Conservation (phyloP, 1,284 basidiomycete genomes). For the Heterobasidion annosum region DNA sequence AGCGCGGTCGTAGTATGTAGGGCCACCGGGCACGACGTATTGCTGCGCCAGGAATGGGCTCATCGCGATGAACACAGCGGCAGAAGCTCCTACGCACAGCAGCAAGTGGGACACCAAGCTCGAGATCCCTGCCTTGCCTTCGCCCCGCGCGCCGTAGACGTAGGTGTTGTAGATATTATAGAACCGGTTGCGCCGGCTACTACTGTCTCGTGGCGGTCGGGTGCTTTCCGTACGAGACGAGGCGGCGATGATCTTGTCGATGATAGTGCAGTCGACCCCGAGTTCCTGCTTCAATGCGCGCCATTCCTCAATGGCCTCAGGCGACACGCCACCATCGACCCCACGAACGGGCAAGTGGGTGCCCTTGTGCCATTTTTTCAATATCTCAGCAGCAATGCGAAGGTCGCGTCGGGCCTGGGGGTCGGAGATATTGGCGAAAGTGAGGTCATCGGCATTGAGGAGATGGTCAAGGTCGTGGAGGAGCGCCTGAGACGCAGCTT, state of each 20-base stretch:
- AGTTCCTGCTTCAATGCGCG: conserved; percentile 67
- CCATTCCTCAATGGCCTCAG: conserved; percentile 63
- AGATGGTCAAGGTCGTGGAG: conserved; percentile 37
- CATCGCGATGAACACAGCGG: conserved; percentile 45
- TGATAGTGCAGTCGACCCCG: conserved; percentile 66
- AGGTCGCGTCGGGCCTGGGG: conserved; percentile 24
- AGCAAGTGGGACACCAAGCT: conserved; percentile 28
- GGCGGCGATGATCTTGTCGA: conserved; percentile 60
- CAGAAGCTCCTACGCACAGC: conserved; percentile 47
- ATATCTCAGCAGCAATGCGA: conserved; percentile 44
- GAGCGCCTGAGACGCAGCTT: conserved; percentile 22
- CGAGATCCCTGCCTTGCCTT: conserved; percentile 9
- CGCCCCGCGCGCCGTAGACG: conserved; percentile 43
- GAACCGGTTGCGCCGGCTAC: conserved; percentile 41
- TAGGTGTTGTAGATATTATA: conserved; percentile 83
- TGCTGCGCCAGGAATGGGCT: conserved; percentile 51
- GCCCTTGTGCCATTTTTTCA: conserved; percentile 64
- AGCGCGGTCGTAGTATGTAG: conserved; percentile 66
- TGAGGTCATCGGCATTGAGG: conserved; percentile 6
- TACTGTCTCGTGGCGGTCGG: conserved; percentile 22
- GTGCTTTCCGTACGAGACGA: conserved; percentile 32
- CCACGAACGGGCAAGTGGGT: conserved; percentile 41
- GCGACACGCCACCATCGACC: conserved; percentile 40
- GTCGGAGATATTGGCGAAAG: conserved; percentile 12
- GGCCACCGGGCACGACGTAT: conserved; percentile 52